A percentile compares a stretch with the other conserved stretches of the same genome.
Evolutionary conservation across 2,329 filamentous ascomycete species (phyloP).

Genomic region (Monosporascus sp.): DNA sequence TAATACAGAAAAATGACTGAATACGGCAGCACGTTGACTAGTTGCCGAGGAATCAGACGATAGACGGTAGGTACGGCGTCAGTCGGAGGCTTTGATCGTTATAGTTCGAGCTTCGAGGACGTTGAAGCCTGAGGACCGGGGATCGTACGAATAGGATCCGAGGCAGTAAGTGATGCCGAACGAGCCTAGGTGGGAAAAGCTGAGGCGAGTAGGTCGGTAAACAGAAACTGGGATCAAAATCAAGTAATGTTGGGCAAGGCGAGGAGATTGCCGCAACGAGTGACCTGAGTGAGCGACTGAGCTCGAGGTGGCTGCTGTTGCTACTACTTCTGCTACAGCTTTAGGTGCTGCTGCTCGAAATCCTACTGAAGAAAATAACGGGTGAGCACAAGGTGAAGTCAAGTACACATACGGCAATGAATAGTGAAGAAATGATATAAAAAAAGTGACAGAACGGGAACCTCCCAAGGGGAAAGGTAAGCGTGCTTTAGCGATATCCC

Average conservation of each 20-base stretch:
- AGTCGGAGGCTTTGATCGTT: neutral
- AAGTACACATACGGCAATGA: neutral
- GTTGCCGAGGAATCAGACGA: neutral
- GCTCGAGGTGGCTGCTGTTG: neutral
- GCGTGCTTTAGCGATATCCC: neutral
- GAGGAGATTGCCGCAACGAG: neutral
- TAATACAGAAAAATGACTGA: conserved; percentile 10
- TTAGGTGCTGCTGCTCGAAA: neutral
- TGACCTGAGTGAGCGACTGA: neutral
- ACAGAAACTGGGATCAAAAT: neutral
- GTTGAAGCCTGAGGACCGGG: neutral
- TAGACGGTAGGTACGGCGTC: neutral
- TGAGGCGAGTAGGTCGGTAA: neutral
- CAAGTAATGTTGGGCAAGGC: neutral
- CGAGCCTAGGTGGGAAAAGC: too few species aligned
- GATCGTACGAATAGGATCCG: neutral
- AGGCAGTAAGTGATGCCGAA: neutral
- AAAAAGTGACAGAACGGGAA: neutral
- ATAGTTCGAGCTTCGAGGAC: neutral
- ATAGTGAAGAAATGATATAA: neutral
- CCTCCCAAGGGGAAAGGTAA: neutral
- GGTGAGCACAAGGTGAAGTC: neutral
- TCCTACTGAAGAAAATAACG: neutral
- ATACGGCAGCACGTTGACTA: neutral
- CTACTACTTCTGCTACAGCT: neutral